Evolutionary conservation across 176 grass and related monocot species (phyloP), one percentile per base, ranked within the genome.

Genomic region (Oryza longistaminata): DNA sequence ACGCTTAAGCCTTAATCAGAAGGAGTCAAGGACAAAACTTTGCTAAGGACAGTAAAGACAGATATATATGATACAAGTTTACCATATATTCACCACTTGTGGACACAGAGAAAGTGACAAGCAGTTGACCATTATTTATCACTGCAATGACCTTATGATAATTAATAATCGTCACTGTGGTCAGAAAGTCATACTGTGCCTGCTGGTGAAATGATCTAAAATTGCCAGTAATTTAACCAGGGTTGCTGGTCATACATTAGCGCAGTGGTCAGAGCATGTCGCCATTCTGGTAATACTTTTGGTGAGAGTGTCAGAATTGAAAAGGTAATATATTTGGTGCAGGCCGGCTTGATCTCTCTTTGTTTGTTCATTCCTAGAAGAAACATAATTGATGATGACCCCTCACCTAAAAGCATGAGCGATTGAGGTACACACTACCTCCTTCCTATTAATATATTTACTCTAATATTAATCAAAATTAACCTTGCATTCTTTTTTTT

Each of bases 351-450:
- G 80, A 87, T 70, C 35, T 82, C 35, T 82, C 21, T 82, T 67
- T 44, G n/a, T 78, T 78, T 77, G 86, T 74, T 88, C 60, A 85
- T 68, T 27, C 79, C 24, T 34, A 46, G 39, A 92, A 86, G 90
- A 88, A 88, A 88, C 58, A 86, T 81, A 49, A 68, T 45, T 64
- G 90, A 88, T 12, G 73, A 74, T 15, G 86, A 88, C 86, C 10
- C 76, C 37, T 58, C 72, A 91, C 82, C 90, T 82, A 84, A 74
- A 81, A 85, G 49, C 53, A 85, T 66, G 24, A 84, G 80, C 22
- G 21, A 77, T 76, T 33, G 3, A 73, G 55, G 22, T 64, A 74
- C 12, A 1, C 29, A 69, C 34, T 40, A 26, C 53, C 14, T 62
- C 58, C 52, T 62, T 62, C 53, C 53, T 24, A 24, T 55, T 19